Percentiles rank a stretch among this genome's conserved stretches.
Conservation (phyloP, 2,329 filamentous ascomycete species). For the Ustulina deusta region DNA sequence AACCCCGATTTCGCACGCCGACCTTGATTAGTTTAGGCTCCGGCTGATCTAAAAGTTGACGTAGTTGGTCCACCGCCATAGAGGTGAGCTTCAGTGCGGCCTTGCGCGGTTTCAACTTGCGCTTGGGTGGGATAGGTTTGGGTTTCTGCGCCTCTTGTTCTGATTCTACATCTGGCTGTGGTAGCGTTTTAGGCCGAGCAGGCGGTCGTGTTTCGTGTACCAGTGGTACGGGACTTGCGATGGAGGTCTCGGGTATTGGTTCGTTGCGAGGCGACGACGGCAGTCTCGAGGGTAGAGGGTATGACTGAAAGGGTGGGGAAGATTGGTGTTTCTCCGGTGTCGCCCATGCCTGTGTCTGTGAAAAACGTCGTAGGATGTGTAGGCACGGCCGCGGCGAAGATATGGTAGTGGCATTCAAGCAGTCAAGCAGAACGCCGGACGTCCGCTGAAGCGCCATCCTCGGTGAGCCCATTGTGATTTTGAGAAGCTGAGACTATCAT, state of each 20-base stretch:
- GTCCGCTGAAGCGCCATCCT: constrained; percentile 52
- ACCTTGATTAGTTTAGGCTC: constrained; percentile 94
- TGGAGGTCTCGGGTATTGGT: constrained; percentile 61
- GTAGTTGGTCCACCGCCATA: constrained; percentile 82
- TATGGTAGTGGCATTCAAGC: constrained; percentile 54
- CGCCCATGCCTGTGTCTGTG: constrained; percentile 49
- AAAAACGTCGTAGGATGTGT: constrained; percentile 58
- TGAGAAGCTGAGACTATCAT: constrained; percentile 13
- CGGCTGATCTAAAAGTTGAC: constrained; percentile 81
- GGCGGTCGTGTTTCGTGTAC: constrained; percentile 67
- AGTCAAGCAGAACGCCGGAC: constrained; percentile 45
- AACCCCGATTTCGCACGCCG: constrained; percentile 92
- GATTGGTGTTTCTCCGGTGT: constrained; percentile 47
- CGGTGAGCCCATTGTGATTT: constrained; percentile 58
- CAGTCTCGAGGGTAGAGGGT: constrained; percentile 60
- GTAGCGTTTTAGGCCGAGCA: constrained; percentile 31
- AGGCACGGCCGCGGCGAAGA: constrained; percentile 56
- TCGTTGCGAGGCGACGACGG: constrained; percentile 58
- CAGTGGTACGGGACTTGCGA: constrained; percentile 61
- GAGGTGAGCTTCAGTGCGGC: constrained; percentile 90
- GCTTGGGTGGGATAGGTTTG: constrained; percentile 68
- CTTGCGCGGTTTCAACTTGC: constrained; percentile 83
- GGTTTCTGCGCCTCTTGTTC: constrained; percentile 77
- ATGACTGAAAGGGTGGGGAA: constrained; percentile 62
- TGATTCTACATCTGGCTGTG: constrained; percentile 56